Evolutionary conservation across 495 filamentous ascomycete species (phyloP).

Genomic region (Delitschia confertaspora): DNA sequence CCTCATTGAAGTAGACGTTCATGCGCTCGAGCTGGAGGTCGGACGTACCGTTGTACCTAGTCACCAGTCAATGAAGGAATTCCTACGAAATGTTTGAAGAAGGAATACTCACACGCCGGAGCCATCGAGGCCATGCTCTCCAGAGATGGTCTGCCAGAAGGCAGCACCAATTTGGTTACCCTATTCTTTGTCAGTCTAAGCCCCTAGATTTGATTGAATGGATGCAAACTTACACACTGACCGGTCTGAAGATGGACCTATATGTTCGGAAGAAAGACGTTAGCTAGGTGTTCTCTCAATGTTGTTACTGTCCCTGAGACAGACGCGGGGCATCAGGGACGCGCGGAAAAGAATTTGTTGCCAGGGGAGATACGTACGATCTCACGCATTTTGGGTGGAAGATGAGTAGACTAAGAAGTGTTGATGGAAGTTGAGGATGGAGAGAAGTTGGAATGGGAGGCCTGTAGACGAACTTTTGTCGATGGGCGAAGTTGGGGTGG

Average conservation of each 20-base stretch:
- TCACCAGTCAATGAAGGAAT: conserved; percentile 7
- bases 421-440: conserved; percentile 22
- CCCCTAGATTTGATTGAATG: not conserved
- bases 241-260: conserved; percentile 98
- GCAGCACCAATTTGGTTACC: conserved; percentile 99
- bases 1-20: conserved; percentile 99
- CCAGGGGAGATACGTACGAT: conserved; percentile 33
- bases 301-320: conserved; percentile 33
- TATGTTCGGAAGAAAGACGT: conserved; percentile 32
- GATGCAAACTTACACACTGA: conserved; percentile 69
- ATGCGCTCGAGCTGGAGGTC: conserved; percentile 99
- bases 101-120: conserved; percentile 67
- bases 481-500: conserved; percentile 9
- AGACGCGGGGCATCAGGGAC: conserved; percentile 33
- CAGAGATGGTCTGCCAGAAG: conserved; percentile 99
- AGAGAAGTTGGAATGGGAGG: conserved; percentile 8
- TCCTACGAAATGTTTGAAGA: not conserved
- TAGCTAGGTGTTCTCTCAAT: conserved; percentile 34
- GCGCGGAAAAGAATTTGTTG: conserved; percentile 26
- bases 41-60: conserved; percentile 90
- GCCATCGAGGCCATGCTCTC: conserved; percentile 97
- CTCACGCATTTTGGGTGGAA: conserved; percentile 35
- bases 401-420: conserved; percentile 4
- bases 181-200: conserved; percentile 46
- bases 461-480: conserved; percentile 8